Conservation (phyloP, 108 stramenopile species). For the Mayamaea pseudoterrestris region DNA sequence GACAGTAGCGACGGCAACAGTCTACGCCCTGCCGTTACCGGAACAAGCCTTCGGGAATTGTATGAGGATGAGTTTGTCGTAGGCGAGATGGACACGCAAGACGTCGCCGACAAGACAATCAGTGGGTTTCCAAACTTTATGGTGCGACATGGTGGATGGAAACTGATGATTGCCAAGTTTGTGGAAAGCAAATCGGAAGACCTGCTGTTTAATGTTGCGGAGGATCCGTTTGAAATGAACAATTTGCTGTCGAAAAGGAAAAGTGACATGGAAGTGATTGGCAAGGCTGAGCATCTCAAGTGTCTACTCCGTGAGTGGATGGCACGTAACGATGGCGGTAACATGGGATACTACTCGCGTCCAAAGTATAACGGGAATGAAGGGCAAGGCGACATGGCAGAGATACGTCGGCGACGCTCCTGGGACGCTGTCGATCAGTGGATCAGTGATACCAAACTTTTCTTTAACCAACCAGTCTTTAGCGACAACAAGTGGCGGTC, state of each 20-base stretch:
- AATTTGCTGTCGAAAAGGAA: constrained; percentile 7
- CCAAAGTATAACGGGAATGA: too few relatives aligned
- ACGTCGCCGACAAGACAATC: neutral
- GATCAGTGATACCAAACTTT: too few relatives aligned
- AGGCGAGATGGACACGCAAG: constrained; percentile 1
- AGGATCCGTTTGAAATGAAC: constrained; percentile 10
- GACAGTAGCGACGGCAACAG: constrained; percentile 5
- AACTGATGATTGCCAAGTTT: constrained; percentile 2
- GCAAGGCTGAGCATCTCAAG: constrained; percentile 13
- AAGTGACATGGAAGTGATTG: neutral
- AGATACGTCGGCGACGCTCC: too few relatives aligned
- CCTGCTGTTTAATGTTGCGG: constrained; percentile 7
- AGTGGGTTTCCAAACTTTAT: constrained; percentile 4
- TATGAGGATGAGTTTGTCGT: constrained; percentile 5
- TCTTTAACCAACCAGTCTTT: too few relatives aligned
- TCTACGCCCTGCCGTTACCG: constrained; percentile 4
- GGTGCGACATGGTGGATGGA: constrained; percentile 6
- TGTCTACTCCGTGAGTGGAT: constrained; percentile 15
- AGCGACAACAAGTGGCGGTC: too few relatives aligned
- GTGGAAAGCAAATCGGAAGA: constrained; percentile 1
- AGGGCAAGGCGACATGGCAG: too few relatives aligned
- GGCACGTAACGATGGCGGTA: constrained; percentile 8
- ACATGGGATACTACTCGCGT: too few relatives aligned
- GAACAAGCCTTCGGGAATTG: neutral
- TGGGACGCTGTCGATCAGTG: too few relatives aligned